phyloP scores from a whole-genome alignment of 2,329 filamentous ascomycete species.

The Trichoderma semiorbis region DNA sequence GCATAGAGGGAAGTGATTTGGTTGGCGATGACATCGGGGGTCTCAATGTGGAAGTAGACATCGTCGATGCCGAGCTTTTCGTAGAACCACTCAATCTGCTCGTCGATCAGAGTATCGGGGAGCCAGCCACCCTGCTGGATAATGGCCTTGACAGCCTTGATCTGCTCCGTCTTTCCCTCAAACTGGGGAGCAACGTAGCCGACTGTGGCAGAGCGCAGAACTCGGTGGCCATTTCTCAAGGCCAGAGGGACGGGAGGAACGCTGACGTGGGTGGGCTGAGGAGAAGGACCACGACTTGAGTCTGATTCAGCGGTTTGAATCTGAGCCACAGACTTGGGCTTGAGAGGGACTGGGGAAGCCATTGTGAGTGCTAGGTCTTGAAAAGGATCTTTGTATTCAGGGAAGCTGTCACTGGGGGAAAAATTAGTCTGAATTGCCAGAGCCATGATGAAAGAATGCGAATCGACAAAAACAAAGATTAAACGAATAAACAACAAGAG shows the following conservation, averaged over 20 bases:
- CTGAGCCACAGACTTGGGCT: slow-evolving; percentile 41
- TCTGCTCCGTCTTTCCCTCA: slow-evolving; percentile 87
- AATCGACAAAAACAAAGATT: background rate
- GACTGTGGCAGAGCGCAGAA: slow-evolving; percentile 82
- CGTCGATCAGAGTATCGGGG: slow-evolving; percentile 74
- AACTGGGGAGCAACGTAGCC: slow-evolving; percentile 96
- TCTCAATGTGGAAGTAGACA: slow-evolving; percentile 94
- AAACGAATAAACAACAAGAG: background rate
- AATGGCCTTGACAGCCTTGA: slow-evolving; percentile 81
- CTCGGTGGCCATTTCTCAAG: slow-evolving; percentile 60
- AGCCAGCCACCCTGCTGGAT: slow-evolving; percentile 82
- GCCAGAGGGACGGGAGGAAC: slow-evolving; percentile 56
- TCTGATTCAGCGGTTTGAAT: slow-evolving; percentile 41
- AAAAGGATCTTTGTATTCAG: slow-evolving; percentile 42
- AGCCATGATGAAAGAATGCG: background rate
- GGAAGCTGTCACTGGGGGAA: slow-evolving; percentile 40
- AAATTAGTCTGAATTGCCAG: slow-evolving; percentile 35
- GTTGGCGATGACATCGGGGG: slow-evolving; percentile 79
- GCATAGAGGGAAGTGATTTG: slow-evolving; percentile 96
- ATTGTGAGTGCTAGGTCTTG: slow-evolving; percentile 29
- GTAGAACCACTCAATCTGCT: slow-evolving; percentile 95
- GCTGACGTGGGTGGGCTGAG: slow-evolving; percentile 81
- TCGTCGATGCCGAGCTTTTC: slow-evolving; percentile 96
- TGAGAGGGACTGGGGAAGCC: slow-evolving; percentile 31
- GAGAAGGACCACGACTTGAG: slow-evolving; percentile 67